Evolutionary conservation across 2,329 filamentous ascomycete genomes (phyloP).

Genomic region (Fusarium sp.): DNA sequence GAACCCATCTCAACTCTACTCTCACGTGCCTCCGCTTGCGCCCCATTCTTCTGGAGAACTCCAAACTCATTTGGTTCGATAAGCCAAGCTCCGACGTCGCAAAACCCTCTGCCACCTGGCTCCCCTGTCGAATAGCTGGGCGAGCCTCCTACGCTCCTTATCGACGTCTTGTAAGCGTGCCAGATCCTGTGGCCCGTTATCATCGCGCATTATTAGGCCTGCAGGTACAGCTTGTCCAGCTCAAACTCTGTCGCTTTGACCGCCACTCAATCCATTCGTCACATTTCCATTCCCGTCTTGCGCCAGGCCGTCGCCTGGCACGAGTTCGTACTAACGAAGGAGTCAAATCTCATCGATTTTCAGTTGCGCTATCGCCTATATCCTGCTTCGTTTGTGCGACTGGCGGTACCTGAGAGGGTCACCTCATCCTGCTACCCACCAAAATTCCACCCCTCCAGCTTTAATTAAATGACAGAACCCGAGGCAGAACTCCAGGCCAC

Average conservation of each 20-base stretch:
- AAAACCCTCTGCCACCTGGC: slow-evolving; percentile 28
- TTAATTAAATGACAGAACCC: slow-evolving; percentile 59
- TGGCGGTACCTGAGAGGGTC: slow-evolving; percentile 26
- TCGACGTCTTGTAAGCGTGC: slow-evolving; percentile 27
- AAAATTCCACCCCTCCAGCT: slow-evolving; percentile 26
- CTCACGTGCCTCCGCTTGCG: slow-evolving; percentile 26
- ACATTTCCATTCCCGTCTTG: slow-evolving; percentile 26
- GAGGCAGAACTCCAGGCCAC: slow-evolving; percentile 60
- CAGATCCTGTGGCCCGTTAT: slow-evolving; percentile 15
- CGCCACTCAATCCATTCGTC: slow-evolving; percentile 26
- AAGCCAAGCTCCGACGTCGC: slow-evolving; percentile 45
- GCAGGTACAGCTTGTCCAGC: slow-evolving; percentile 14
- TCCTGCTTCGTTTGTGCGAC: slow-evolving; percentile 37
- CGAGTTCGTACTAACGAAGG: slow-evolving; percentile 33
- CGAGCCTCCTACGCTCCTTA: slow-evolving; percentile 3
- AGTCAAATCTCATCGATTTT: slow-evolving; percentile 33
- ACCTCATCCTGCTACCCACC: slow-evolving; percentile 30
- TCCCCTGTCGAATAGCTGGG: slow-evolving; percentile 25
- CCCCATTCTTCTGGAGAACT: slow-evolving; percentile 36
- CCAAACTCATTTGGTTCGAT: slow-evolving; percentile 39
- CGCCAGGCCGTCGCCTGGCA: slow-evolving; percentile 38
- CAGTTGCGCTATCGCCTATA: slow-evolving; percentile 32
- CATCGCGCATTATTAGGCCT: slow-evolving; percentile 4
- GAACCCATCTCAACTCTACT: slow-evolving; percentile 16
- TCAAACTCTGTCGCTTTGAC: slow-evolving; percentile 22